These are phyloP conservation scores for Colletotrichum tanaceti DNA, from an alignment of 2,329 filamentous ascomycete genomes.

Conservation along the genomic window DNA sequence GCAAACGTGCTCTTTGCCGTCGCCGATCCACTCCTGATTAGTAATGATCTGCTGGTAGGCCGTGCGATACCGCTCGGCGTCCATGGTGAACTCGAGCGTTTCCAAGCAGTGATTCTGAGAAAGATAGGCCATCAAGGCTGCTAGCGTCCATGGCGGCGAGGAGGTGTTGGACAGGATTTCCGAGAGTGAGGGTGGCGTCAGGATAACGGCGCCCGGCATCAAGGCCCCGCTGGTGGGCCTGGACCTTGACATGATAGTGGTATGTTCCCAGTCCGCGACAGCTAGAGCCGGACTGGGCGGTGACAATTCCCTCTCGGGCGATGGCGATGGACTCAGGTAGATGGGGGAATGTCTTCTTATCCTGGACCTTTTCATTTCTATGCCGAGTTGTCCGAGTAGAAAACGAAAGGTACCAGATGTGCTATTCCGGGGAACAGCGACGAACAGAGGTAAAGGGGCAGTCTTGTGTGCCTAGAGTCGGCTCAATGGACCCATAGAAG, in stretches of 20 bases:
- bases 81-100: constrained; percentile 95
- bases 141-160: constrained; percentile 87
- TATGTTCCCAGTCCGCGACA: constrained; percentile 57
- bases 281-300: constrained; percentile 57
- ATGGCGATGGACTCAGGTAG: constrained; percentile 56
- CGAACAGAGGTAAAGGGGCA: not conserved
- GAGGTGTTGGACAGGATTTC: constrained; percentile 91
- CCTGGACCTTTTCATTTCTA: constrained; percentile 60
- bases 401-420: constrained; percentile 8
- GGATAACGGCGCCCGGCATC: constrained; percentile 55
- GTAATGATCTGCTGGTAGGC: constrained; percentile 61
- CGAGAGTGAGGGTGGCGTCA: constrained; percentile 74
- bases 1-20: constrained; percentile 74
- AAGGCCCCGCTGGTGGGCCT: constrained; percentile 62
- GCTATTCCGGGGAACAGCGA: constrained; percentile 10
- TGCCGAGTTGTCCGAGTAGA: constrained; percentile 25
- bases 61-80: constrained; percentile 84
- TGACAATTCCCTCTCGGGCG: constrained; percentile 55
- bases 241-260: constrained; percentile 60
- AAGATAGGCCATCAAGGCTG: constrained; percentile 94
- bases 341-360: constrained; percentile 58
- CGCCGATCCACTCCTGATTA: constrained; percentile 55
- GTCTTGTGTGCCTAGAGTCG: constrained; percentile 23
- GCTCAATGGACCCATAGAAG: constrained; percentile 15
- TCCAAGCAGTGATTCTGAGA: constrained; percentile 98